Conservation (phyloP, 1,284 basidiomycete genomes). For the Garcileccinum viscosum region DNA sequence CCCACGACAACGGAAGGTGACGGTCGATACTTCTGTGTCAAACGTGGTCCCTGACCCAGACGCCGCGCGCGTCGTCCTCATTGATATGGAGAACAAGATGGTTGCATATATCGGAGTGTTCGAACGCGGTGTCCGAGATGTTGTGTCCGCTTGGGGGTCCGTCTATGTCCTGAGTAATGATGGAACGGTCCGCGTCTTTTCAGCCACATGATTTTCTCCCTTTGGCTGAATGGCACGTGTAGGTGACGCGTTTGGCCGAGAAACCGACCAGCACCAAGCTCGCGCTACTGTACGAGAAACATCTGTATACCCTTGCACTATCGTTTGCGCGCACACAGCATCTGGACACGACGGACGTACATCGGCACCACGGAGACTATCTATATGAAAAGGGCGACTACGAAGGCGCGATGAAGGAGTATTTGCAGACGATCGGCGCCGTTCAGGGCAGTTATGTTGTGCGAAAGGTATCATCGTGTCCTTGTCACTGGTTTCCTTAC, state of each 20-base stretch:
- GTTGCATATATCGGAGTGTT: constrained; percentile 85
- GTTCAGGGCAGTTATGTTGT: constrained; percentile 96
- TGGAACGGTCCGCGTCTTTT: constrained; percentile 63
- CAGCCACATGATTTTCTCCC: no score
- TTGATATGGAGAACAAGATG: constrained; percentile 94
- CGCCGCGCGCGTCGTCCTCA: constrained; percentile 86
- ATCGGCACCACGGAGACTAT: constrained; percentile 90
- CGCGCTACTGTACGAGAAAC: constrained; percentile 80
- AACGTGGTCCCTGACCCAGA: constrained; percentile 55
- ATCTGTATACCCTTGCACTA: constrained; percentile 76
- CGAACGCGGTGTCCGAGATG: constrained; percentile 77
- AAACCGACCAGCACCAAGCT: constrained; percentile 82
- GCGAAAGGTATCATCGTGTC: constrained; percentile 71
- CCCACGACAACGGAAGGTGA: constrained; percentile 29
- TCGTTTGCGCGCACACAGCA: constrained; percentile 79
- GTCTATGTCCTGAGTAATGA: constrained; percentile 81
- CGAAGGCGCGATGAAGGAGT: constrained; percentile 93
- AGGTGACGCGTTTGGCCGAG: constrained; percentile 79
- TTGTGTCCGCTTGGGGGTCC: constrained; percentile 81
- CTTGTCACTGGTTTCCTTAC: not conserved
- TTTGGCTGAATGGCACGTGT: not conserved
- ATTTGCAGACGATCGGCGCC: constrained; percentile 87
- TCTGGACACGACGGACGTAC: constrained; percentile 85
- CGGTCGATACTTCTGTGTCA: constrained; percentile 40
- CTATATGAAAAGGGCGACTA: constrained; percentile 92